phyloP scores from a whole-genome alignment of 2,329 filamentous ascomycete genomes.

The Pseudonectria foliicola region DNA sequence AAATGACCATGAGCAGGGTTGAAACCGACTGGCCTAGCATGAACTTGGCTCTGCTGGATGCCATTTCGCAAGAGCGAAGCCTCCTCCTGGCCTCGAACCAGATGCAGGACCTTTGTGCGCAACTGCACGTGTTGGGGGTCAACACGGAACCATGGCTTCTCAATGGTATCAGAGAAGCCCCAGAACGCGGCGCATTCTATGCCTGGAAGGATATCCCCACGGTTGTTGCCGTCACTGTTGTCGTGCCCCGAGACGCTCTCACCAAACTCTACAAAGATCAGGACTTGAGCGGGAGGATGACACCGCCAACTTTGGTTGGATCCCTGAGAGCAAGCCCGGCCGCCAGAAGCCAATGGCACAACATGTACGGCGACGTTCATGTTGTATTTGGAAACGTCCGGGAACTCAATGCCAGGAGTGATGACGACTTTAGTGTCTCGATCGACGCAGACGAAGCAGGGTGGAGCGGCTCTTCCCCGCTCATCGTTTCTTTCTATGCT shows the following conservation, averaged over 20 bases:
- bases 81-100: slow-evolving; percentile 25
- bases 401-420: slow-evolving; percentile 14
- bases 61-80: slow-evolving; percentile 24
- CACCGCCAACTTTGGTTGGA: slow-evolving; percentile 24
- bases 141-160: slow-evolving; percentile 25
- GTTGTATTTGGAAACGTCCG: slow-evolving; percentile 33
- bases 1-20: slow-evolving; percentile 27
- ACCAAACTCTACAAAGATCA: slow-evolving; percentile 19
- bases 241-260: slow-evolving; percentile 25
- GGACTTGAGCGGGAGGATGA: slow-evolving; percentile 6
- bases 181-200: slow-evolving; percentile 22
- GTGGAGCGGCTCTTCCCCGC: slow-evolving; percentile 30
- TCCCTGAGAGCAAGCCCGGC: slow-evolving; percentile 20
- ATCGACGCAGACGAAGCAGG: slow-evolving; percentile 28
- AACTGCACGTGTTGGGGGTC: slow-evolving; percentile 30
- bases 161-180: slow-evolving; percentile 12
- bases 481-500: slow-evolving; percentile 36
- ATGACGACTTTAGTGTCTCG: slow-evolving; percentile 25
- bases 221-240: slow-evolving; percentile 29
- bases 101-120: slow-evolving; percentile 28
- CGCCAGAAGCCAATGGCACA: slow-evolving; percentile 23
- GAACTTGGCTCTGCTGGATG: slow-evolving; percentile 22
- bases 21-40: slow-evolving; percentile 28
- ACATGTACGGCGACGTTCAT: slow-evolving; percentile 34
- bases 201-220: slow-evolving; percentile 32